phyloP scores from a whole-genome alignment of 768 basidiomycete genomes.

The Mycena leptocephala region DNA sequence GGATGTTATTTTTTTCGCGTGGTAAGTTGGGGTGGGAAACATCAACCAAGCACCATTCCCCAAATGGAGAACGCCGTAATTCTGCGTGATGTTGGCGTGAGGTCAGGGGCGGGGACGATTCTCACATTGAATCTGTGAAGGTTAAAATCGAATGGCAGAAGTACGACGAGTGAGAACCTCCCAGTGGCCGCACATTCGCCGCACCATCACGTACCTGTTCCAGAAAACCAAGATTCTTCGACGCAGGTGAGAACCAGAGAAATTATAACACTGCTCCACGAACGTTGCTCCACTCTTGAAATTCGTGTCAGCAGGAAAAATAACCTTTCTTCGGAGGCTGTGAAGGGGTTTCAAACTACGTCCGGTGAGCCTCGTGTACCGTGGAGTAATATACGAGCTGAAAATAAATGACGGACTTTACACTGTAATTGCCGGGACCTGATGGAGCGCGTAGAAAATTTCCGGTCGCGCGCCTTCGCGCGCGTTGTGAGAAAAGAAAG shows the following conservation, averaged over 20 bases:
- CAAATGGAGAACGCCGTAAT: slow-evolving; percentile 16
- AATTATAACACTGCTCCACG: neutral
- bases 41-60: neutral
- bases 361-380: neutral
- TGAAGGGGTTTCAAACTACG: too few species aligned
- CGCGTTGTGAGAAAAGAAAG: neutral
- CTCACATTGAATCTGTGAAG: too few species aligned
- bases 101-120: too few species aligned
- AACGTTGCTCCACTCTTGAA: neutral
- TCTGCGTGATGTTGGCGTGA: neutral
- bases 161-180: too few species aligned
- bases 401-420: neutral
- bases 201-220: too few species aligned
- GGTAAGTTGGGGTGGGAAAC: slow-evolving; percentile 11
- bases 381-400: too few species aligned
- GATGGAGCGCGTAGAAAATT: neutral
- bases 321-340: too few species aligned
- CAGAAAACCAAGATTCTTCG: too few species aligned
- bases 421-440: neutral
- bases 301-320: neutral
- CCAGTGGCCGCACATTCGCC: too few species aligned
- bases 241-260: too few species aligned
- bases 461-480: neutral
- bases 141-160: too few species aligned
- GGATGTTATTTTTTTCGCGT: neutral